These are phyloP conservation scores for Colletotrichum sp. DNA, from an alignment of 2,329 filamentous ascomycete genomes.

Conservation along the genomic window DNA sequence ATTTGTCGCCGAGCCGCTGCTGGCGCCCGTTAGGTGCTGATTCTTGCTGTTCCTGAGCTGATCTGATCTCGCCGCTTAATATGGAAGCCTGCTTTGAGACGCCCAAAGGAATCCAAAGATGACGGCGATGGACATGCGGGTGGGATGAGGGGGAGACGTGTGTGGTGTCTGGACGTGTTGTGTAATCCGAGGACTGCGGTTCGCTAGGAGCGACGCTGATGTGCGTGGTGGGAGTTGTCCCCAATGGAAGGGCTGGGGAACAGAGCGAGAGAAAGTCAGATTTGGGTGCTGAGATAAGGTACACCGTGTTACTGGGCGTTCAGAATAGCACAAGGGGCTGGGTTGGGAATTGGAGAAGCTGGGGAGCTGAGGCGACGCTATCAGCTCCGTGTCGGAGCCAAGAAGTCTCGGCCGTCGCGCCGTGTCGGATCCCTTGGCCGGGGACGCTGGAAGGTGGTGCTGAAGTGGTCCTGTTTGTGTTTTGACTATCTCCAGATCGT, in stretches of 20 bases:
- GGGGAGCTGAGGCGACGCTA: slow-evolving; percentile 5
- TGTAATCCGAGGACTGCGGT: not conserved
- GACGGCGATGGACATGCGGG: not conserved
- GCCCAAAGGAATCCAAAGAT: not conserved
- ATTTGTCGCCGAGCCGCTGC: slow-evolving; percentile 9
- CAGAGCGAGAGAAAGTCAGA: not conserved
- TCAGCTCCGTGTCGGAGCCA: slow-evolving; percentile 15
- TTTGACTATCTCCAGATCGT: not conserved
- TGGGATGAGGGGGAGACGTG: not conserved
- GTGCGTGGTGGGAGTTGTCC: not conserved
- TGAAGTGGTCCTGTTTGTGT: not conserved
- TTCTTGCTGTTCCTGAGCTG: slow-evolving; percentile 13
- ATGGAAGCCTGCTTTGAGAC: not conserved
- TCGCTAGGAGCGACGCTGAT: not conserved
- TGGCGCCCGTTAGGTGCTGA: slow-evolving; percentile 7
- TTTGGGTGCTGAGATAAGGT: not conserved
- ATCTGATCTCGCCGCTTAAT: not conserved
- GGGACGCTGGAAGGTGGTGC: not conserved
- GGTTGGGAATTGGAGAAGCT: not conserved
- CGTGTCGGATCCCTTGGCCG: slow-evolving; percentile 9
- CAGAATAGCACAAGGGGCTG: not conserved
- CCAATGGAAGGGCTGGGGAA: not conserved
- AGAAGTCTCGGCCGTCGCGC: slow-evolving; percentile 11
- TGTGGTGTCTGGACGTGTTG: not conserved
- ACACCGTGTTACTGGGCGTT: not conserved